These are phyloP conservation scores for Aegilops sharonensis DNA, from an alignment of 176 grass and related monocot genomes.

Conservation along the genomic window DNA sequence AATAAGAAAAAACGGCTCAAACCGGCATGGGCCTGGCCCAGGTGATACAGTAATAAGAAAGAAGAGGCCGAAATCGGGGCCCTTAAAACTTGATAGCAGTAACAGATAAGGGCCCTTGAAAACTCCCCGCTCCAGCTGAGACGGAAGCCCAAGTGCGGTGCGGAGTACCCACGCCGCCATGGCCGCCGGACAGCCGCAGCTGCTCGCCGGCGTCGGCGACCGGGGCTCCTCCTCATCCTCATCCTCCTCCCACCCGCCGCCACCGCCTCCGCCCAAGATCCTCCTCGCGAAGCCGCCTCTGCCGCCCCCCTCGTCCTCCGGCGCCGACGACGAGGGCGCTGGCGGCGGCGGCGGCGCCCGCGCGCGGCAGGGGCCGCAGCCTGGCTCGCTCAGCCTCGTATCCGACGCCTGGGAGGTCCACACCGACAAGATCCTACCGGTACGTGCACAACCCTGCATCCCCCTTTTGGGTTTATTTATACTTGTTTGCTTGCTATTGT, in stretches of 20 bases:
- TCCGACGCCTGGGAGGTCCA: conserved; percentile 77
- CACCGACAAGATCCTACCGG: conserved; percentile 80
- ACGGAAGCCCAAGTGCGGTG: no score
- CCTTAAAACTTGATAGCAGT: no score
- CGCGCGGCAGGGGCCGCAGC: conserved; percentile 61
- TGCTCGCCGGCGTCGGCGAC: conserved; percentile 30
- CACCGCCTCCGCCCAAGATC: conserved; percentile 76
- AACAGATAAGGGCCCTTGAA: no score
- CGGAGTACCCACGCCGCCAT: conserved; percentile 21
- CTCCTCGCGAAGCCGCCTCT: conserved; percentile 73
- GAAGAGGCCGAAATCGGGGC: no score
- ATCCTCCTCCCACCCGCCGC: conserved; percentile 31
- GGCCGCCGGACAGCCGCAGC: conserved; percentile 42
- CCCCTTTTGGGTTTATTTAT: no score
- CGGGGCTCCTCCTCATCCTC: background rate
- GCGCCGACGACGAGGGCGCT: conserved; percentile 39
- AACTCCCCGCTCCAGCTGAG: no score
- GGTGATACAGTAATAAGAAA: no score
- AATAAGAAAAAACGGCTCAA: no score
- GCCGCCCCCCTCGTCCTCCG: conserved; percentile 24
- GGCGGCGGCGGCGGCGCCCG: background rate
- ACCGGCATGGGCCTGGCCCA: no score
- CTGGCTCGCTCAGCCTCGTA: conserved; percentile 63
- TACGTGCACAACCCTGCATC: background rate
- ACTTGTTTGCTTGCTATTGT: no score